Base-by-base conservation (phyloP, 1,284 basidiomycete species). In the Pascua sp. region DNA sequence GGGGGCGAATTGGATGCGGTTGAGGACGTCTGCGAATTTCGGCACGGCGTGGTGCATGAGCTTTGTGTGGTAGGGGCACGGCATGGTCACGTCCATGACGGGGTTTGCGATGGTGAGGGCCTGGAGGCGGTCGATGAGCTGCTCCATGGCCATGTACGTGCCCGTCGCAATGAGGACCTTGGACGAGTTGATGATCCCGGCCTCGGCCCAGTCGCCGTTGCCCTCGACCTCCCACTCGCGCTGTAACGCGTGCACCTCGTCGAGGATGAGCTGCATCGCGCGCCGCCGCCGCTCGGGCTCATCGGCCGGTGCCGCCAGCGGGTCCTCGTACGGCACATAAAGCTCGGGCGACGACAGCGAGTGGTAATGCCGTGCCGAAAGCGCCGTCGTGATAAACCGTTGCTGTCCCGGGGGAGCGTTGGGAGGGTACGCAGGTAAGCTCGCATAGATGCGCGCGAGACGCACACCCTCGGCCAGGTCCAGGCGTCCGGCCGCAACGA, bases 51-150 rank as follows among this genome's bases (percentile, higher is more conserved):
- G 71, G 2, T 58, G 56, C 76, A 77, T 77, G 47, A 77, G 67
- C 51, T 65, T 65, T 1, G 76, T 76, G 59, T 76, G 64, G 55
- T 71, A 76, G 7, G 76, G 74, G 51, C 71, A 76, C 66, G 74
- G 74, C 67, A 76, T 71, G 42, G 59, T 60, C n/a, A 76, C 68
- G 51, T 77, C 76, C 70, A 77, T 75, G 10, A 77, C 76, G 10
- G 74, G 74, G 57, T 74, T 77, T 12, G 74, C 76, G 17, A 77
- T 65, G 40, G 68, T 70, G 12, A 74, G 61, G 24, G 66, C 62
- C 48, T 73, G 69, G 37, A 76, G 61, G 32, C 72, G 56, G 47
- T 73, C 71, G 47, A 76, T 70, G 42, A 76, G 66, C 49, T 71
- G 67, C 52, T 69, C 66, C 4, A 75, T 71, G 5, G 72, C 76